phyloP scores from a whole-genome alignment of 2,329 filamentous ascomycete species.

The Calonectria honghensis region DNA sequence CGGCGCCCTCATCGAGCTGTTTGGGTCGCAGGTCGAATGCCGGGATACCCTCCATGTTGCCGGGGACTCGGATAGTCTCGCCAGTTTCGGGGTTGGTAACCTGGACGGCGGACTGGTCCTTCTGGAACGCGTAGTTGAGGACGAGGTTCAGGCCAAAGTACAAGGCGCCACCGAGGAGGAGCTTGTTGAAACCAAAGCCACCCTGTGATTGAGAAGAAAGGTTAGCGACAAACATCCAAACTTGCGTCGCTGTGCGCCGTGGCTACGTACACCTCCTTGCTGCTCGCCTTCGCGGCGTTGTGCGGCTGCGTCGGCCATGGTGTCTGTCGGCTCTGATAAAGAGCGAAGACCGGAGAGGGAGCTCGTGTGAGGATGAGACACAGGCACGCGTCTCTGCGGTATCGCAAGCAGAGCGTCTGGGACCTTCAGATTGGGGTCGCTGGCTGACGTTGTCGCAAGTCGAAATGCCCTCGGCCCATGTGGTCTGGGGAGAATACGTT shows the following conservation, averaged over 20 bases:
- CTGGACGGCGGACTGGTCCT: slow-evolving; percentile 67
- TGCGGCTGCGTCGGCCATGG: slow-evolving; percentile 55
- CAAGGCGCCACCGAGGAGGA: slow-evolving; percentile 72
- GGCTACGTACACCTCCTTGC: slow-evolving; percentile 53
- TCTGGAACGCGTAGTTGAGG: slow-evolving; percentile 72
- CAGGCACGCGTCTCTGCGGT: slow-evolving; percentile 5
- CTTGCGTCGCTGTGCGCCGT: slow-evolving; percentile 22
- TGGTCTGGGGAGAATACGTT: slow-evolving; percentile 35
- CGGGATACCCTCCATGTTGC: slow-evolving; percentile 75
- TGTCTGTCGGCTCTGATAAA: slow-evolving; percentile 39
- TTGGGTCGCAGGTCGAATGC: slow-evolving; percentile 79
- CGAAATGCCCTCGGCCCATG: slow-evolving; percentile 32
- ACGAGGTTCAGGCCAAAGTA: slow-evolving; percentile 77
- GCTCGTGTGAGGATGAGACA: slow-evolving; percentile 19
- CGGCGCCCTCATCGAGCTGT: slow-evolving; percentile 75
- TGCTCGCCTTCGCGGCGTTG: slow-evolving; percentile 52
- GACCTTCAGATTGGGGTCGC: slow-evolving; percentile 19
- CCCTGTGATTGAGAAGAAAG: slow-evolving; percentile 49
- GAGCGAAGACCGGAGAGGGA: neutral
- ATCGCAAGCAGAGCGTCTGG: slow-evolving; percentile 17
- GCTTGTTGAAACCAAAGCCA: slow-evolving; percentile 65
- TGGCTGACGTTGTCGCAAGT: slow-evolving; percentile 29
- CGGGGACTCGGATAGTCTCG: slow-evolving; percentile 71
- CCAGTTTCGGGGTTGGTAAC: slow-evolving; percentile 70
- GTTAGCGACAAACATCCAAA: slow-evolving; percentile 39